Evolutionary conservation across 2,329 filamentous ascomycete genomes (phyloP).

Genomic region (Paraphaeosphaeria sporulosa): DNA sequence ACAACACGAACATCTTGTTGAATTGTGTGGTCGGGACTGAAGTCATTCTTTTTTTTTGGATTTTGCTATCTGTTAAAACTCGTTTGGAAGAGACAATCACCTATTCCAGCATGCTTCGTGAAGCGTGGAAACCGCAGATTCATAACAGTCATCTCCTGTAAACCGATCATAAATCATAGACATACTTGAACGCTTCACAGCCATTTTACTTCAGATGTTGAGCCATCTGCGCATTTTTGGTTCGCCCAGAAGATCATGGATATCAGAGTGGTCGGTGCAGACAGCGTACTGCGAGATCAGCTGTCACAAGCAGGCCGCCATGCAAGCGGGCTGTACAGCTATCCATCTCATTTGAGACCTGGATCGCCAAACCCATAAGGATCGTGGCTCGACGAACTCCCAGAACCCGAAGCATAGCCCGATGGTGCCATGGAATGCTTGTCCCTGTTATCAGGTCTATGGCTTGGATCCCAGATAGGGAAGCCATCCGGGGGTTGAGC

Average conservation of each 20-base stretch:
- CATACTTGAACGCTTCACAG: conserved; percentile 6
- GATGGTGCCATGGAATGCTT: conserved; percentile 42
- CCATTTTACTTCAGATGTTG: background rate
- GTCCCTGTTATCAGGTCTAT: conserved; percentile 19
- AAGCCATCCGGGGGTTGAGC: conserved; percentile 68
- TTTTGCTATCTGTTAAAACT: background rate
- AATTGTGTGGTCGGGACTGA: background rate
- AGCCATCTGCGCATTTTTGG: conserved; percentile 15
- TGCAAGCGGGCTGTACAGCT: background rate
- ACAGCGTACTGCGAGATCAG: background rate
- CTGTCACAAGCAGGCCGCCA: background rate
- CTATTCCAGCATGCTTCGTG: conserved; percentile 25
- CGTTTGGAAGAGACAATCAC: conserved; percentile 19
- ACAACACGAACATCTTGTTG: background rate
- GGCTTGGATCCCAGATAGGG: conserved; percentile 62
- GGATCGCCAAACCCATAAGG: conserved; percentile 47
- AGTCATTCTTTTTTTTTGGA: background rate
- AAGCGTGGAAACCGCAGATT: conserved; percentile 20
- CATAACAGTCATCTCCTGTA: conserved; percentile 23
- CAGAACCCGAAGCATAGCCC: conserved; percentile 43
- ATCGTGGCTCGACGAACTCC: conserved; percentile 43
- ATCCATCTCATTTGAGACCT: conserved; percentile 33
- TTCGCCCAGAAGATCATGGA: conserved; percentile 10
- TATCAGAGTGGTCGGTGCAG: background rate
- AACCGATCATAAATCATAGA: conserved; percentile 18